Conservation (phyloP, 2,329 filamentous ascomycete species). For the Emericellopsis cladophorae region DNA sequence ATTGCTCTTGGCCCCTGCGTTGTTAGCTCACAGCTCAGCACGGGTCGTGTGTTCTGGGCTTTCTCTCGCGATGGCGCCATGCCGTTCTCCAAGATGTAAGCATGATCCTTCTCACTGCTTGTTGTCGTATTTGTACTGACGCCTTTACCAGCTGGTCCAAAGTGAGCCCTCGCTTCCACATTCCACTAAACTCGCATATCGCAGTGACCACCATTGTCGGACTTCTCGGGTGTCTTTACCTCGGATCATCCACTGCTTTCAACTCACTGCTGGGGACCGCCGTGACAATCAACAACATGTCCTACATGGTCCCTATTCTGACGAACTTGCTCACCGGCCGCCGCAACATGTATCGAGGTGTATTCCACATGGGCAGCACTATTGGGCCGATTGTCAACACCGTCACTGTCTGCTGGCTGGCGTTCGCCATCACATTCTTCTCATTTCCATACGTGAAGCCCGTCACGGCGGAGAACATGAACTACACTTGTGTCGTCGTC, state of each 20-base stretch:
- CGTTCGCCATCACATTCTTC: conserved; percentile 29
- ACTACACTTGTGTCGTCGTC: conserved; percentile 33
- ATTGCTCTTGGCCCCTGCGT: conserved; percentile 27
- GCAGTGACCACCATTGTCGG: conserved; percentile 19
- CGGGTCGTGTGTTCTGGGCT: conserved; percentile 23
- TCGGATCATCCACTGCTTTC: conserved; percentile 28
- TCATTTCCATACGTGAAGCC: conserved; percentile 28
- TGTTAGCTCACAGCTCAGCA: conserved; percentile 20
- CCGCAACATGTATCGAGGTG: conserved; percentile 23
- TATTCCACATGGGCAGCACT: conserved; percentile 20
- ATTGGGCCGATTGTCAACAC: conserved; percentile 21
- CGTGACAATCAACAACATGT: conserved; percentile 29
- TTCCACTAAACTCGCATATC: conserved; percentile 24
- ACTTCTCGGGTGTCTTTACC: conserved; percentile 26
- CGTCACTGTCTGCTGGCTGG: conserved; percentile 21
- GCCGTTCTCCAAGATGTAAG: conserved; percentile 18
- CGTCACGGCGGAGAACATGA: conserved; percentile 27
- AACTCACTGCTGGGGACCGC: conserved; percentile 25
- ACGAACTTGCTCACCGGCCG: conserved; percentile 27
- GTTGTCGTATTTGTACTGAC: conserved; percentile 4
- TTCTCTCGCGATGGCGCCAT: conserved; percentile 29
- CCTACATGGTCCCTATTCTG: conserved; percentile 30
- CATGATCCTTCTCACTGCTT: conserved; percentile 3
- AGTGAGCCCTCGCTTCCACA: conserved; percentile 18
- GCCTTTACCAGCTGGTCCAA: conserved; percentile 16